Conservation (phyloP, 345 rosid genomes). For the Gossypium bickii region DNA sequence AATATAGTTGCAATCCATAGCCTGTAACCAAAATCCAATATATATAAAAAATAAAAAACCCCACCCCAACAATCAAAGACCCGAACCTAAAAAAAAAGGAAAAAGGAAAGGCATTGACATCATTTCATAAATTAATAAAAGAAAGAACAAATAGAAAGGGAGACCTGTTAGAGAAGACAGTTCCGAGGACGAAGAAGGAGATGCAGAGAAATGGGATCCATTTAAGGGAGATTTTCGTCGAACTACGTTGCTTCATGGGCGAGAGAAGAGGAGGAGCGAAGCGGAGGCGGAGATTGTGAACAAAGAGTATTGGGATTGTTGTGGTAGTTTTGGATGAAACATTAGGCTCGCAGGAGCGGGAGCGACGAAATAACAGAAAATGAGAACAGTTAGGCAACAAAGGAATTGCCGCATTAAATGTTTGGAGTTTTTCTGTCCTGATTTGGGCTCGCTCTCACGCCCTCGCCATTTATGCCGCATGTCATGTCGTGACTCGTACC, state of each 20-base stretch:
- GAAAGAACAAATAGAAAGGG: background rate
- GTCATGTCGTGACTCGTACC: background rate
- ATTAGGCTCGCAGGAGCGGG: background rate
- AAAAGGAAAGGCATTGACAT: background rate
- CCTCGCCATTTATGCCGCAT: background rate
- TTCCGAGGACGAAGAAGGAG: constrained; percentile 68
- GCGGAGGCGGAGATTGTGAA: constrained; percentile 3
- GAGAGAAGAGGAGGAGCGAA: constrained; percentile 1
- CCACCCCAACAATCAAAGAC: constrained; percentile 1
- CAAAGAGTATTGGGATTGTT: background rate
- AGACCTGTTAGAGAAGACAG: constrained; percentile 68
- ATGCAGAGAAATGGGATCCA: constrained; percentile 81
- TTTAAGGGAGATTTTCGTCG: constrained; percentile 44
- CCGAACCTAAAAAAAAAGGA: background rate
- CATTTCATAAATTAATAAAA: background rate
- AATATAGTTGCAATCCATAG: constrained; percentile 49
- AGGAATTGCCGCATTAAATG: background rate
- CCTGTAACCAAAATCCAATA: constrained; percentile 37
- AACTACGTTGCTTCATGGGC: constrained; percentile 51
- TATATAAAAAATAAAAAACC: background rate
- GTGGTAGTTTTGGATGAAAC: background rate
- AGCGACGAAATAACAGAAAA: background rate
- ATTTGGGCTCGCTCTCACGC: background rate
- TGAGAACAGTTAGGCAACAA: background rate
- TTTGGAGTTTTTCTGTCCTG: background rate